Evolutionary conservation across 2,329 filamentous ascomycete genomes (phyloP), one percentile per base, ranked within the genome.

Genomic region (Bertia moriformis): DNA sequence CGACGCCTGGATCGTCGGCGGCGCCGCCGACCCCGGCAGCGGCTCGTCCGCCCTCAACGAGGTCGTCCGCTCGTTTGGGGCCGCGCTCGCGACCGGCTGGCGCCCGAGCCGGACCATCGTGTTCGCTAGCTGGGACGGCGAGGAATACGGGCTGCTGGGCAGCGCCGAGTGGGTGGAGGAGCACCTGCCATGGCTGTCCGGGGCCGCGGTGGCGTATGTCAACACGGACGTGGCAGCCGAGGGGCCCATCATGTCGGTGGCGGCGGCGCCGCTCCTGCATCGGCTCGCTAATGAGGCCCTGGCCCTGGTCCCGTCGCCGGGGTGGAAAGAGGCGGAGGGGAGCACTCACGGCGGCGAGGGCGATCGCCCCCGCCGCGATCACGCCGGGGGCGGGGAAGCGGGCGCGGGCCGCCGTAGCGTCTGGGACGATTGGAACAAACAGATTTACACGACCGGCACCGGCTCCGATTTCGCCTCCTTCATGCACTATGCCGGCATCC

Each of bases 91-190:
- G 18, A 69, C 68, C 18, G 85, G 84, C 13, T 93, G 84, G 84
- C 85, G 80, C 55, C 84, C 91, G 0, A 67, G 87, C 15, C 80
- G 89, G 17, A 96, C 89, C 0, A 85, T 96, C 41, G 84, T 95
- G 30, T 89, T 95, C 52, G 87, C 83, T 17, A 80, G 73, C 54
- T 85, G 80, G 81, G 81, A 86, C 45, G 80, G 78, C 20, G 81
- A 86, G 58, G 87, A 94, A 57, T 93, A 94, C 47, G 85, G 83
- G 1, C 68, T 94, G 4, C 58, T 94, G 13, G 88, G 88, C 3
- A 86, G 79, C 39, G 93, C 88, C 0, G 88, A 94, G 53, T 94
- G 87, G 86, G 85, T 94, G 0, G 87, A 94, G 53, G 85, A 94
- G 47, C 85, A 84, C 49, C 59, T 93, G 0, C 80, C 83, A 0